Conservation (phyloP, 2,329 filamentous ascomycete species). For the Colletotrichum godetiae region DNA sequence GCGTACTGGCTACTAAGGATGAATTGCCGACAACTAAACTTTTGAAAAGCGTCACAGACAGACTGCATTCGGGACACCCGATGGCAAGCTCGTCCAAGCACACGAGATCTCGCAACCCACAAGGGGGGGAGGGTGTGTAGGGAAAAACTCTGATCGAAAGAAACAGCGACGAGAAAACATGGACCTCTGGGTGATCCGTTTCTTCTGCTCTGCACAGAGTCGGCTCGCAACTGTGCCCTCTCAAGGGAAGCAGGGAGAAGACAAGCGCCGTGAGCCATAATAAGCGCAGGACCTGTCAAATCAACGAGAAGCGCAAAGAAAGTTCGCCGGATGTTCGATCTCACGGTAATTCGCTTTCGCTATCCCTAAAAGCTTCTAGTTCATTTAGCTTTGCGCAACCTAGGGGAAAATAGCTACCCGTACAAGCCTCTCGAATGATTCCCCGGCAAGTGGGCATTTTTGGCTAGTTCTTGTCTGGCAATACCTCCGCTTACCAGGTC, state of each 20-base stretch:
- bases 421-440: not conserved
- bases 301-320: not conserved
- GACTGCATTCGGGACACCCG: not conserved
- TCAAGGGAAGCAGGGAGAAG: not conserved
- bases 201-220: not conserved
- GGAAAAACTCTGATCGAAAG: conserved; percentile 6
- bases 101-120: not conserved
- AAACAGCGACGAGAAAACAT: conserved; percentile 2
- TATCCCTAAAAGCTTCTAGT: conserved; percentile 11
- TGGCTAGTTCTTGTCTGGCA: conserved; percentile 1
- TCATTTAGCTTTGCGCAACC: not conserved
- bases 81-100: conserved; percentile 5
- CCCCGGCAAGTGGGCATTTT: not conserved
- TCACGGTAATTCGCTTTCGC: not conserved
- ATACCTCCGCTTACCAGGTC: not conserved
- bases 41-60: conserved; percentile 12
- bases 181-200: conserved; percentile 2
- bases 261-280: not conserved
- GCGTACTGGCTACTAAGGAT: not conserved
- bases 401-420: not conserved
- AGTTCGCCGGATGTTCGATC: not conserved
- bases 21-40: conserved; percentile 12
- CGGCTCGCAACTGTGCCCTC: not conserved
- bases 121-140: not conserved
- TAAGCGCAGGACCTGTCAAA: not conserved